Percentiles rank a stretch among this genome's conserved stretches.
These are phyloP conservation scores for Tetrahymena thermophila DNA, from an alignment of 73 alveolate genomes.

Conservation along the genomic window DNA sequence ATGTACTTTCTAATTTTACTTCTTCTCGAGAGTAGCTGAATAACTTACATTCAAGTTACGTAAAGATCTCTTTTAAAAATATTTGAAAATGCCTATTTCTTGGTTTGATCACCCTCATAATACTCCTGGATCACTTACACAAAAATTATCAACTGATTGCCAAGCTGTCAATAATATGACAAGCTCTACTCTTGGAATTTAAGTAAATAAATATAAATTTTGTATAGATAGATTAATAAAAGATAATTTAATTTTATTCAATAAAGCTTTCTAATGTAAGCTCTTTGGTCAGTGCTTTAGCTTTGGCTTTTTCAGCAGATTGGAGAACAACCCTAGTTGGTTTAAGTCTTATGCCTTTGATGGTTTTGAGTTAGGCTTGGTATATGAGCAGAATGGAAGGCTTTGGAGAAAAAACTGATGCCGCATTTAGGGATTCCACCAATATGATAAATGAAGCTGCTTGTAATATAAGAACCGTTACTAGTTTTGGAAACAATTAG, in stretches of 20 bases:
- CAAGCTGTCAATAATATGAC: background rate
- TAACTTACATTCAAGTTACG: background rate
- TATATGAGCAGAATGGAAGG: slow-evolving; percentile 40
- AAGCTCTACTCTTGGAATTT: background rate
- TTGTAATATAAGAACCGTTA: slow-evolving; percentile 72
- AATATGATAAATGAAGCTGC: slow-evolving; percentile 75
- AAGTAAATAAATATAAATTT: background rate
- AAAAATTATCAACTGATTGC: slow-evolving; percentile 8
- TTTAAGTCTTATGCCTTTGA: background rate
- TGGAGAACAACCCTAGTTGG: slow-evolving; percentile 5
- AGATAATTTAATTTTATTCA: background rate
- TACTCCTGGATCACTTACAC: background rate
- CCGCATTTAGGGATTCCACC: slow-evolving; percentile 72
- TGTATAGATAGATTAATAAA: background rate
- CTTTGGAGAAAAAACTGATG: slow-evolving; percentile 27
- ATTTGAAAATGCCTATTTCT: slow-evolving; percentile 11
- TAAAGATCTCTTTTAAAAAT: background rate
- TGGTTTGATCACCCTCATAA: slow-evolving; percentile 3
- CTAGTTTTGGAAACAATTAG: slow-evolving; percentile 71
- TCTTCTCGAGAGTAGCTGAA: background rate
- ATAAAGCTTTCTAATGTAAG: background rate
- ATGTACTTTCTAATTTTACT: background rate
- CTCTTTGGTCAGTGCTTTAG: background rate
- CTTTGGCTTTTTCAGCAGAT: background rate
- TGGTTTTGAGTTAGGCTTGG: background rate